Conservation (phyloP, 23 red algal genomes). For the Chondrus crispus region DNA sequence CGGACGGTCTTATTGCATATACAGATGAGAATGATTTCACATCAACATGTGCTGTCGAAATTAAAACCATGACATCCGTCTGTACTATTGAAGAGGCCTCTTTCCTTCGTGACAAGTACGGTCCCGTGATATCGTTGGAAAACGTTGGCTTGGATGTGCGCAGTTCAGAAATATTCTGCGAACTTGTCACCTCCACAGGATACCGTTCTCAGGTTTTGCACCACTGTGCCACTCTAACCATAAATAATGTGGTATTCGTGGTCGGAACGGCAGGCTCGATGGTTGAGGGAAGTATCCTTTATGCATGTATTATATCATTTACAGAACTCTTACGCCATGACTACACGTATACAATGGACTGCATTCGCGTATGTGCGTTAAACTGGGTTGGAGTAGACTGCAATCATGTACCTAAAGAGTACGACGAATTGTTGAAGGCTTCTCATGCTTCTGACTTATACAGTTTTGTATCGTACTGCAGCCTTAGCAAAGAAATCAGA, state of each 20-base stretch:
- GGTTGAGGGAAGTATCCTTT: background rate
- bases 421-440: background rate
- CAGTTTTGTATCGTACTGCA: background rate
- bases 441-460: background rate
- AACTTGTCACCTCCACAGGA: background rate
- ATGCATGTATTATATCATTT: background rate
- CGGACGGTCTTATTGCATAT: background rate
- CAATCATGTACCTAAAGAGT: background rate
- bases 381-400: background rate
- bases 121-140: background rate
- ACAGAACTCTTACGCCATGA: background rate
- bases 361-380: background rate
- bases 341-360: background rate
- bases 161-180: background rate
- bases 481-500: background rate
- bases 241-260: background rate
- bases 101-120: background rate
- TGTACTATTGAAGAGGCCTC: background rate
- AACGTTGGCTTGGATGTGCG: background rate
- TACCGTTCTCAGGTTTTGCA: background rate
- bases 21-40: background rate
- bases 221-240: background rate
- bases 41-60: background rate
- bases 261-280: background rate
- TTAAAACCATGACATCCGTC: conserved; percentile 7